Conservation (phyloP, 2,329 filamentous ascomycete genomes). For the Penicillium sclerotiorum region DNA sequence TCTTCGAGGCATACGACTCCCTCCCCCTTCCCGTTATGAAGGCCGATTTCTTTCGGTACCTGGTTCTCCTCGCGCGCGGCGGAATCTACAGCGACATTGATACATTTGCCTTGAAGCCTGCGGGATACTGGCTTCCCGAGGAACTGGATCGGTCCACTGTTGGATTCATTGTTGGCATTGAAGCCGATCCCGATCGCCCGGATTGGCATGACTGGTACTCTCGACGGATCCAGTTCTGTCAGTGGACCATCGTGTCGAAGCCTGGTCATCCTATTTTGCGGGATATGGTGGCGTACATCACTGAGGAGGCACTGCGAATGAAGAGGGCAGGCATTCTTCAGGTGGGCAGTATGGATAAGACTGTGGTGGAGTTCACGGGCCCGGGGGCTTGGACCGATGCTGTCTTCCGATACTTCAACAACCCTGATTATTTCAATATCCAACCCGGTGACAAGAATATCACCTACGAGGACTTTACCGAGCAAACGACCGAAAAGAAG, state of each 20-base stretch:
- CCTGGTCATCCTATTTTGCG: constrained; percentile 89
- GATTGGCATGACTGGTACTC: constrained; percentile 98
- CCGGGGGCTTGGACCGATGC: constrained; percentile 93
- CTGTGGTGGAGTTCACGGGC: constrained; percentile 90
- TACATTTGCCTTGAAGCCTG: constrained; percentile 79
- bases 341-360: constrained; percentile 65
- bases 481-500: constrained; percentile 79
- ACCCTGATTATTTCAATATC: constrained; percentile 85
- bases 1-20: constrained; percentile 73
- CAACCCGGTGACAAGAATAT: constrained; percentile 67
- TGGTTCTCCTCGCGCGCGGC: constrained; percentile 74
- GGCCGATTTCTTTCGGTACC: constrained; percentile 76
- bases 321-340: constrained; percentile 69
- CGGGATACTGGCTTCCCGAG: constrained; percentile 82
- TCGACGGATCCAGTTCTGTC: constrained; percentile 94
- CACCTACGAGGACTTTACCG: constrained; percentile 85
- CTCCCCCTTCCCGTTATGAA: constrained; percentile 75
- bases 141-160: constrained; percentile 75
- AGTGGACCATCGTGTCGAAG: constrained; percentile 98
- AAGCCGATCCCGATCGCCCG: constrained; percentile 88
- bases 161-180: constrained; percentile 89
- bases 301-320: constrained; percentile 73
- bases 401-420: constrained; percentile 92
- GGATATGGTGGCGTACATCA: constrained; percentile 84
- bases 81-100: constrained; percentile 93